Percentiles rank a stretch among this genome's conserved stretches.
Conservation (phyloP, 2,329 filamentous ascomycete genomes). For the Exophiala sp. region DNA sequence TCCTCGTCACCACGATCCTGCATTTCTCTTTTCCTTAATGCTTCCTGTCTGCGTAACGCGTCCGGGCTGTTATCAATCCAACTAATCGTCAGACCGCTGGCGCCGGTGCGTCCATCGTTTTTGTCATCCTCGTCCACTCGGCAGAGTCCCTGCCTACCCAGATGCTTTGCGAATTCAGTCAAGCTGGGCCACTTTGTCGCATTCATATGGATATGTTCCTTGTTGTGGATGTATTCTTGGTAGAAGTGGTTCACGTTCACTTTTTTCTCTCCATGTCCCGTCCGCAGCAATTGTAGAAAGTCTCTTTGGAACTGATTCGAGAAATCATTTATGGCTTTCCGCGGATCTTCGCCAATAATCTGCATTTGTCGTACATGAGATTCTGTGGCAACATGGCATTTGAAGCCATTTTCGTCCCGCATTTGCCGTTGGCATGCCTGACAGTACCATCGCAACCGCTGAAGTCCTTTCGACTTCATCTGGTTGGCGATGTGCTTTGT, state of each 20-base stretch:
- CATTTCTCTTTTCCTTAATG: constrained; percentile 75
- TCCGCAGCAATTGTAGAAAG: constrained; percentile 73
- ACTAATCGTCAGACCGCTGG: constrained; percentile 61
- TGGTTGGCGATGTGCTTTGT: constrained; percentile 90
- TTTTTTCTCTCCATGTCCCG: constrained; percentile 84
- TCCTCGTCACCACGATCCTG: constrained; percentile 90
- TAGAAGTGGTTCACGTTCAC: constrained; percentile 92
- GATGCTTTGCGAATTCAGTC: constrained; percentile 82
- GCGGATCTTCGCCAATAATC: constrained; percentile 79
- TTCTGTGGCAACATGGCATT: constrained; percentile 81
- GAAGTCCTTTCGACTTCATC: constrained; percentile 69
- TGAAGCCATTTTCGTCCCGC: constrained; percentile 86
- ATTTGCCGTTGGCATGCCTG: constrained; percentile 73
- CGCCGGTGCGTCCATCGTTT: constrained; percentile 39
- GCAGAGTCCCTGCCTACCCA: constrained; percentile 83
- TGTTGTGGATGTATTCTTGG: constrained; percentile 84
- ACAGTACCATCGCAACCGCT: constrained; percentile 89
- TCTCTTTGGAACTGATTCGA: constrained; percentile 76
- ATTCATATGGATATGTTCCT: constrained; percentile 91
- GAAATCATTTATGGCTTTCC: constrained; percentile 78
- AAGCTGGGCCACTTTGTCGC: constrained; percentile 82
- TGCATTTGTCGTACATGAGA: constrained; percentile 87
- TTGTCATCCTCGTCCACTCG: constrained; percentile 87
- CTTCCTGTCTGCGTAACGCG: constrained; percentile 74
- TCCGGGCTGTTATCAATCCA: constrained; percentile 94